A percentile compares a stretch with the other conserved stretches of the same genome.
Conservation (phyloP, 352 stramenopile species). For the Pythium sp. region DNA sequence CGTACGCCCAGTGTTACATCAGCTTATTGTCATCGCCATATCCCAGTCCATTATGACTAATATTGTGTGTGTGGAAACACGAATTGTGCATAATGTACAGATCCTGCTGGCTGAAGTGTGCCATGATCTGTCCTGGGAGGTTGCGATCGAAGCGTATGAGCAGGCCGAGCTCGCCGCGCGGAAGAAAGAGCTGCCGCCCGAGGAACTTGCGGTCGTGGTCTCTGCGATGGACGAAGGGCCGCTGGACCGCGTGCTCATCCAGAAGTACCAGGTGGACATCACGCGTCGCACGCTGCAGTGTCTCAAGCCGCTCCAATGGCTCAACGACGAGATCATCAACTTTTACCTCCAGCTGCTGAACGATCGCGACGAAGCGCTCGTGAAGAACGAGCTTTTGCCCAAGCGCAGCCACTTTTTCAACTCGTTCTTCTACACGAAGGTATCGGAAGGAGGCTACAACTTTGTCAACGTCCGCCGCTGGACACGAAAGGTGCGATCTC, state of each 20-base stretch:
- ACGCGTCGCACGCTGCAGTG: constrained; percentile 72
- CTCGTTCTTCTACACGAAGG: constrained; percentile 85
- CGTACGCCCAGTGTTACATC: constrained; percentile 20
- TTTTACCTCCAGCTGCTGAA: constrained; percentile 84
- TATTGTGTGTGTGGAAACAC: not conserved
- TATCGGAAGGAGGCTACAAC: constrained; percentile 81
- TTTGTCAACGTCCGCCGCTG: constrained; percentile 81
- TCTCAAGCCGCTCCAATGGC: constrained; percentile 60
- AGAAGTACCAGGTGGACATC: constrained; percentile 84
- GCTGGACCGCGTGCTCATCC: constrained; percentile 58
- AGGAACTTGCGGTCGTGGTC: constrained; percentile 63
- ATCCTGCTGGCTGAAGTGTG: constrained; percentile 61
- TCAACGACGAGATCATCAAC: constrained; percentile 89
- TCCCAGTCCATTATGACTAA: not conserved
- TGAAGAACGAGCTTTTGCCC: constrained; percentile 38
- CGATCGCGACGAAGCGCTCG: constrained; percentile 62
- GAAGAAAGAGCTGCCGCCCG: constrained; percentile 53
- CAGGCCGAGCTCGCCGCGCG: constrained; percentile 42
- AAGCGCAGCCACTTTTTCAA: constrained; percentile 85
- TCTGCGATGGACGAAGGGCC: constrained; percentile 53
- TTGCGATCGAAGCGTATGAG: constrained; percentile 56
- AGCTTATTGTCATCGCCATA: not conserved
- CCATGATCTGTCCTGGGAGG: constrained; percentile 50
- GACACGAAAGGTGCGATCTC: constrained; percentile 64
- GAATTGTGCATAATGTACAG: constrained; percentile 21